Base-by-base conservation (phyloP, 2,329 filamentous ascomycete genomes). In the Tricladium varicosporioides region DNA sequence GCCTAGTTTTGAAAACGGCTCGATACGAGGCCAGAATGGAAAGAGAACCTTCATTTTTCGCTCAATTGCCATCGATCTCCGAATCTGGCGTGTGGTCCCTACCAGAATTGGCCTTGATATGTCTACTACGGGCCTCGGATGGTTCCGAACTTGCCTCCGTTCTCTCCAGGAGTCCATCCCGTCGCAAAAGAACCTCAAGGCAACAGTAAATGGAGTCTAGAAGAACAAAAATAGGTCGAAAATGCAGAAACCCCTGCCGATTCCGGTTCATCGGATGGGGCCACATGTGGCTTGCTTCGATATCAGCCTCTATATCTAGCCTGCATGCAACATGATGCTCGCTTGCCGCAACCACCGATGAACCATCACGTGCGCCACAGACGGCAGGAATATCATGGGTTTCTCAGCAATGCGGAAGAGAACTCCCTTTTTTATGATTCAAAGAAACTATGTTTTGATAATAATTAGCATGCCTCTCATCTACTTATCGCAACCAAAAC, bases 1-100 rank as follows among this genome's bases (percentile, higher is more conserved):
- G 53, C 53, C 53, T 55, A 55, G 47, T 49, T 33, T 11, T 44
- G n/a, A 7, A 27, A 50, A 49, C 33, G 46, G 46, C 44, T 33
- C 18, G 32, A 55, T 55, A 55, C 53, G 53, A 55, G 53, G 18
- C 49, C 27, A 11, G n/a, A 13, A 11, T 40, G 36, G 36, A n/a
- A n/a, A 40, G 11, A 40, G 22, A 27, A 7, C 4, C 22, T 27
- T 27, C 7, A 7, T 4, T 27, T 27, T 7, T 27, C 22, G 22
- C 22, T 27, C 22, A 27, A 27, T 27, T 27, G 22, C 22, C 22
- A 27, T 27, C 22, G 36, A 40, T 40, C 36, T 11, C 36, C 36
- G 11, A 40, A 11, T 40, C n/a, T 40, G 36, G 36, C 36, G 11
- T 11, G n/a, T 40, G 36, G 36, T 40, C 11, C 36, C n/a, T 40